These are phyloP conservation scores for Tylopilus sp. DNA, from an alignment of 768 basidiomycete species.

Conservation along the genomic window DNA sequence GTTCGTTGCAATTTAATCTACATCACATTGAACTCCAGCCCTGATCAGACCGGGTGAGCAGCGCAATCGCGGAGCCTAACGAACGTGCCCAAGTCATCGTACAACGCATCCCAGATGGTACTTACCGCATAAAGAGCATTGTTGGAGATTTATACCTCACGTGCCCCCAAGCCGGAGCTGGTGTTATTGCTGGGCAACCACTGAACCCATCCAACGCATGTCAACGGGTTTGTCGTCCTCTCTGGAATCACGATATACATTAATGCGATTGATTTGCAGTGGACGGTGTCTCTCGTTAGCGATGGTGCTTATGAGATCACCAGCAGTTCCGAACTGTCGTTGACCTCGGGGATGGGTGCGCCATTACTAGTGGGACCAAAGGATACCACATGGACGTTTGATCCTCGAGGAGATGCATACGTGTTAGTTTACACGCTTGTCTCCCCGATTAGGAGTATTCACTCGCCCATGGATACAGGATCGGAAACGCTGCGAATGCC, in stretches of 20 bases:
- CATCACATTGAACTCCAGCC: not conserved
- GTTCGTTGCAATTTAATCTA: too few species aligned
- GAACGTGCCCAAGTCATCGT: not conserved
- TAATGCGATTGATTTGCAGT: not conserved
- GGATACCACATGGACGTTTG: not conserved
- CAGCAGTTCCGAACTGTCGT: too few species aligned
- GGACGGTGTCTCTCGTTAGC: not conserved
- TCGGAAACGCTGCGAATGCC: conserved; percentile 5
- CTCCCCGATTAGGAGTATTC: not conserved
- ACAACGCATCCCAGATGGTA: not conserved
- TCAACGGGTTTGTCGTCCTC: not conserved
- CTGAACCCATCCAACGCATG: not conserved
- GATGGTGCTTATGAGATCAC: not conserved
- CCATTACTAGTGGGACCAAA: not conserved
- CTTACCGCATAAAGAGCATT: not conserved
- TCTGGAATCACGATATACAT: not conserved
- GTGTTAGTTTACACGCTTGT: not conserved
- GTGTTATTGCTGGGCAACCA: not conserved
- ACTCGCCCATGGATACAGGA: not conserved
- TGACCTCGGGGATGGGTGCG: not conserved
- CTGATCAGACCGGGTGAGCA: not conserved
- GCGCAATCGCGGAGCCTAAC: not conserved
- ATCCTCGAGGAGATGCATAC: not conserved
- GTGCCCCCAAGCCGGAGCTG: not conserved
- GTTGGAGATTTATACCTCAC: not conserved